A percentile compares a stretch with the other conserved stretches of the same genome.
Conservation (phyloP, 129 eudicot genomes). For the Arctium minus region DNA sequence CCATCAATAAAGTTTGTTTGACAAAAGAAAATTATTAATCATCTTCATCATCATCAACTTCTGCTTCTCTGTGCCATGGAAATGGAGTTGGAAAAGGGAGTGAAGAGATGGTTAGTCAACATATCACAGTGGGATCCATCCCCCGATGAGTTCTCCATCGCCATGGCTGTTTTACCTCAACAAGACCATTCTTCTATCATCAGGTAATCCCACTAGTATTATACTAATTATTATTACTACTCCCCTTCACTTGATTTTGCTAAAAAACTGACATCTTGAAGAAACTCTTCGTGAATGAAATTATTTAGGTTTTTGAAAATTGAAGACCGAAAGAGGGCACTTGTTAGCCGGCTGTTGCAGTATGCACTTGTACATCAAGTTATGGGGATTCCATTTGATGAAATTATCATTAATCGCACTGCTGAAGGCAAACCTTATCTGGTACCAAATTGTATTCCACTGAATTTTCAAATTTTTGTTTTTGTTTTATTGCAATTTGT, state of each 20-base stretch:
- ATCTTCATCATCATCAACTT: background rate
- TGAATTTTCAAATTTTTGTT: background rate
- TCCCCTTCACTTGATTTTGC: background rate
- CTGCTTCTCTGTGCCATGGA: background rate
- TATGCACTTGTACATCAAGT: slow-evolving; percentile 71
- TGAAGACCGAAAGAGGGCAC: slow-evolving; percentile 77
- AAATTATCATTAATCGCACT: slow-evolving; percentile 59
- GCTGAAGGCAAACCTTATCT: slow-evolving; percentile 73
- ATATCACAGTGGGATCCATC: slow-evolving; percentile 69
- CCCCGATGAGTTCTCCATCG: slow-evolving; percentile 42
- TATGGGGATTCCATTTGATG: slow-evolving; percentile 50
- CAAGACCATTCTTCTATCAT: slow-evolving; percentile 57
- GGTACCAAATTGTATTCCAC: slow-evolving; percentile 29
- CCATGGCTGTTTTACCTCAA: slow-evolving; percentile 60
- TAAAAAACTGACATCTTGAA: background rate
- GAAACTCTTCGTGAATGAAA: background rate
- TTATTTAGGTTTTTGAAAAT: slow-evolving; percentile 60
- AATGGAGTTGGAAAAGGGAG: slow-evolving; percentile 52
- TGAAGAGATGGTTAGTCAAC: slow-evolving; percentile 70
- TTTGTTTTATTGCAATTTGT: background rate
- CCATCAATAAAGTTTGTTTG: background rate
- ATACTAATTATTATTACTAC: background rate
- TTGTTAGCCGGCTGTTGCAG: slow-evolving; percentile 91
- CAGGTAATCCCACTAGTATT: slow-evolving; percentile 31
- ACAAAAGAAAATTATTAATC: background rate